Percentiles rank a stretch among this genome's conserved stretches.
Conservation (phyloP, 2,329 filamentous ascomycete genomes). For the Aspergillus uvarum region DNA sequence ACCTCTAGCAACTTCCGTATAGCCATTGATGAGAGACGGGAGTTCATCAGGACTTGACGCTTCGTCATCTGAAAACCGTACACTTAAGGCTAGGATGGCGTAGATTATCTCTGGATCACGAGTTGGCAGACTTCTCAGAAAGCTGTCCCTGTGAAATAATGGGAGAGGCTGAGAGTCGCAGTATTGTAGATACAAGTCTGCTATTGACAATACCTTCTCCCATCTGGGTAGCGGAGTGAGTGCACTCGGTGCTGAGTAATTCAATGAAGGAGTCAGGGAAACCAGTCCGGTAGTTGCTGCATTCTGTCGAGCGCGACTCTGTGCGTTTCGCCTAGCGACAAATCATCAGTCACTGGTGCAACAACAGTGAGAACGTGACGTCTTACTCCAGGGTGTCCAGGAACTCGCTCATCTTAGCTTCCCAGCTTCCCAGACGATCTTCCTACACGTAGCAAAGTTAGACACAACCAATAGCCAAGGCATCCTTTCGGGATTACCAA, state of each 20-base stretch:
- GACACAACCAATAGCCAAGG: background rate
- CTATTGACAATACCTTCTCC: slow-evolving; percentile 41
- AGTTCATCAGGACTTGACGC: slow-evolving; percentile 24
- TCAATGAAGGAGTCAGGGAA: slow-evolving; percentile 7
- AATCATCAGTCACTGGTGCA: background rate
- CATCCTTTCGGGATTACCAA: slow-evolving; percentile 18
- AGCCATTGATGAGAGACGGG: slow-evolving; percentile 33
- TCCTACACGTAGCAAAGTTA: slow-evolving; percentile 20
- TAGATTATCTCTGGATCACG: slow-evolving; percentile 41
- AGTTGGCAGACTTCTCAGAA: slow-evolving; percentile 41
- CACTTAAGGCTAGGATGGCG: slow-evolving; percentile 42
- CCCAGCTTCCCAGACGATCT: slow-evolving; percentile 34
- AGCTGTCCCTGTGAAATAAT: slow-evolving; percentile 46
- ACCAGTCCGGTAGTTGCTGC: slow-evolving; percentile 11
- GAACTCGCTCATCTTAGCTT: slow-evolving; percentile 36
- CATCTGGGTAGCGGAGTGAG: slow-evolving; percentile 37
- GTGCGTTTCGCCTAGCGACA: slow-evolving; percentile 12
- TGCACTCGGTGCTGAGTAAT: slow-evolving; percentile 16
- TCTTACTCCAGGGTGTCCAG: slow-evolving; percentile 39
- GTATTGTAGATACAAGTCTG: slow-evolving; percentile 48
- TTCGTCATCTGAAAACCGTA: slow-evolving; percentile 42
- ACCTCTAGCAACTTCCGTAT: slow-evolving; percentile 38
- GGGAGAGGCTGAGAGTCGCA: slow-evolving; percentile 53
- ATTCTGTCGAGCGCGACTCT: slow-evolving; percentile 15
- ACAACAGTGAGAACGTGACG: slow-evolving; percentile 3